A percentile compares a stretch with the other conserved stretches of the same genome.
These are phyloP conservation scores for Postia placenta DNA, from an alignment of 768 basidiomycete species.

Conservation along the genomic window DNA sequence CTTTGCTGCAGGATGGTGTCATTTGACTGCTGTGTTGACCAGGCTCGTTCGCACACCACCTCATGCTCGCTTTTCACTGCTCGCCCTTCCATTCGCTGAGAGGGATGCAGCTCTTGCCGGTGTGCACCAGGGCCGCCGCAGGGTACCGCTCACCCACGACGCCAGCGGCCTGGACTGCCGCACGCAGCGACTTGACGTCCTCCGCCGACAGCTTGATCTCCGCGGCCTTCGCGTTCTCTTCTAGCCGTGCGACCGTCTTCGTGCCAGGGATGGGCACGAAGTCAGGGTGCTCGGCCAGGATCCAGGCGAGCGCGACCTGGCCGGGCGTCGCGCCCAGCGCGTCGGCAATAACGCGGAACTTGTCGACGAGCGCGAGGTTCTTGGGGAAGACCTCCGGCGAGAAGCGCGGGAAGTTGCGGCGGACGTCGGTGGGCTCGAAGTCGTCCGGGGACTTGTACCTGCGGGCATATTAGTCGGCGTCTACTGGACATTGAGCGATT, in stretches of 20 bases:
- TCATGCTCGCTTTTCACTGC: too few species aligned
- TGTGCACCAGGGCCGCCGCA: not conserved
- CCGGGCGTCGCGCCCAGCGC: slow-evolving; percentile 21
- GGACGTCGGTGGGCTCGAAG: slow-evolving; percentile 22
- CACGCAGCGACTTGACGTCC: not conserved
- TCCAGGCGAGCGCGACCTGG: slow-evolving; percentile 27
- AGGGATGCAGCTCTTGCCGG: not conserved
- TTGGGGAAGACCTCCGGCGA: slow-evolving; percentile 25
- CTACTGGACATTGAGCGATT: not conserved
- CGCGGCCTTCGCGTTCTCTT: slow-evolving; percentile 4
- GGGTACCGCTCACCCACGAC: not conserved
- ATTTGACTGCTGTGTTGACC: too few species aligned
- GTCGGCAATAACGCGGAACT: slow-evolving; percentile 14
- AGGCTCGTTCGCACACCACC: too few species aligned
- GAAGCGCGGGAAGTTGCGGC: slow-evolving; percentile 21
- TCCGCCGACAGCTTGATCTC: not conserved
- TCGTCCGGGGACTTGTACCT: slow-evolving; percentile 19
- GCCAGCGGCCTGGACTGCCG: not conserved
- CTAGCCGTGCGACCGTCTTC: not conserved
- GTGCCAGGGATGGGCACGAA: slow-evolving; percentile 5
- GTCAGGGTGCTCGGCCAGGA: slow-evolving; percentile 20
- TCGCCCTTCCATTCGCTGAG: not conserved
- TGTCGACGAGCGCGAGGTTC: slow-evolving; percentile 24
- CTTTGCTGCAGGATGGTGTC: too few species aligned
- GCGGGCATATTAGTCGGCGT: not conserved